Base-by-base conservation (phyloP, 108 stramenopile species). In the Cyclostephanos tholiformis region DNA sequence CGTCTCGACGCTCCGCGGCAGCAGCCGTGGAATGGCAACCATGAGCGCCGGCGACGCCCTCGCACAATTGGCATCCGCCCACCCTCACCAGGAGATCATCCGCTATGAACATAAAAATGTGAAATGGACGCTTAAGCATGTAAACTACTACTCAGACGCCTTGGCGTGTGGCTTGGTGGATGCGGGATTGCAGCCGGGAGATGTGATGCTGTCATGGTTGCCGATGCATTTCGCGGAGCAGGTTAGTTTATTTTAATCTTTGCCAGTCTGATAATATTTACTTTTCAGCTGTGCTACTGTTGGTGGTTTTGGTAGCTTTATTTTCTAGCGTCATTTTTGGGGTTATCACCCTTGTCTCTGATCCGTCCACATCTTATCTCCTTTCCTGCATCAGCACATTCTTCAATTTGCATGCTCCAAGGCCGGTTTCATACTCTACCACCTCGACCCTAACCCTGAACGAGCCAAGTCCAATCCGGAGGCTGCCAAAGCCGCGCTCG, bases 331-430 rank as follows among this genome's bases (percentile, higher is more conserved):
- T 39, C 12, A 41, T 30, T 23, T 32, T 58, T 16, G 35, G 38
- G 62, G 62, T 35, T 19, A 9, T 63, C 22, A 39, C 32, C 32
- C 32, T 2, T 43, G 38, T 27, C 64, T 44, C 41, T 46, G 20
- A 44, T 11, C 25, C n/a, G 23, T 44, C 53, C 56, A 30, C 22
- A 49, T 14, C 41, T 29, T 38, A 39, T 30, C 46, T 49, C 16
- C 74, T 66, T 59, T n/a, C 49, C 26, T 4, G 22, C 64, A 26
- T 32, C 73, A 95, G 94, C 90, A 90, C 79, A 88, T 92, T 77
- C 84, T 95, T 39, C 91, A 95, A 90, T 95, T 95, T 60, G 94
- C 94, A 56, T 95, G 94, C 84, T 88, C 88, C 80, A 95, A 95
- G 74, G 85, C 91, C 46, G 94, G 94, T 30, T 83, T 95, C 69